These are phyloP conservation scores for Solanum dulcamara DNA, from an alignment of 257 asterid species.

Conservation along the genomic window DNA sequence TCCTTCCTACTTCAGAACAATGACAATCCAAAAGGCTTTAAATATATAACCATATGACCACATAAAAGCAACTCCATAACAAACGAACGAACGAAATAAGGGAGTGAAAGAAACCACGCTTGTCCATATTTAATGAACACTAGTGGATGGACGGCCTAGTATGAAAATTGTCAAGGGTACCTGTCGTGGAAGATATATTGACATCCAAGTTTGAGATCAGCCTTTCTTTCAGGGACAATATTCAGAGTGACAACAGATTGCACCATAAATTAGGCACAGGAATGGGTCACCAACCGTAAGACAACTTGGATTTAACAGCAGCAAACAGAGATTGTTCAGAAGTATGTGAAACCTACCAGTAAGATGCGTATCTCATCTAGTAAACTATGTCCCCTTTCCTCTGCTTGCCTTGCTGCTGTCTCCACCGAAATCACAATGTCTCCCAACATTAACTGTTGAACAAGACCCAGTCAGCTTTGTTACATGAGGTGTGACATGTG, in stretches of 20 bases:
- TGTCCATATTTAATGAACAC: neutral
- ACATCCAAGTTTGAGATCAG: neutral
- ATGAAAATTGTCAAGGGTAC: neutral
- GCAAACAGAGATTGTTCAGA: neutral
- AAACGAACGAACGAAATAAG: neutral
- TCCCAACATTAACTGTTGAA: constrained; percentile 85
- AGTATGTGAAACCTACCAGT: constrained; percentile 43
- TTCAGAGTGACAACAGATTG: neutral
- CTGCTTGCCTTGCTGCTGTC: constrained; percentile 96
- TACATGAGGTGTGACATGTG: neutral
- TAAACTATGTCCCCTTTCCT: constrained; percentile 83
- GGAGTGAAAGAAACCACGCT: neutral
- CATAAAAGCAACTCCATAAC: neutral
- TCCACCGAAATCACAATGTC: constrained; percentile 91
- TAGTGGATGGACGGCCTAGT: neutral
- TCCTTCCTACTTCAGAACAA: neutral
- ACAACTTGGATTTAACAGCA: neutral
- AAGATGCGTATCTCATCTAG: constrained; percentile 94
- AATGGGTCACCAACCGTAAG: neutral
- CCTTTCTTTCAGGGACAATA: neutral
- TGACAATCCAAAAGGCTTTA: neutral
- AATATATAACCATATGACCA: neutral
- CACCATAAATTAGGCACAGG: neutral
- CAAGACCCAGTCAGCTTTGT: constrained; percentile 15
- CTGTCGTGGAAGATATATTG: neutral